Base-by-base conservation (phyloP, 768 basidiomycete genomes). In the Naganishia antarctica region DNA sequence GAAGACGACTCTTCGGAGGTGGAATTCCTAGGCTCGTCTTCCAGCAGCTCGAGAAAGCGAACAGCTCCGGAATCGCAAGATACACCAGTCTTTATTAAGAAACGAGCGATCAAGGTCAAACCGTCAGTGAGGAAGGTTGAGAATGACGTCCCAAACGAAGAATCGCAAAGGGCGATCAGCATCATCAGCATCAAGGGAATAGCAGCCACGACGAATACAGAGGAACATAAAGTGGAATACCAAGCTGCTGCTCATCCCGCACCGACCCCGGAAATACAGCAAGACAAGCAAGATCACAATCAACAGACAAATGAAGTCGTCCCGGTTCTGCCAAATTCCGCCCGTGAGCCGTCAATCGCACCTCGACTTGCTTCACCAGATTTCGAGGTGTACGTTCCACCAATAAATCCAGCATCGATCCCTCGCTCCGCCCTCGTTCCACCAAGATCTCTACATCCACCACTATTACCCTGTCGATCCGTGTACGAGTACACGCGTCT, bases 401-500 rank as follows among this genome's bases (percentile, higher is more conserved):
- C 34, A 45, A 47, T 60, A 32, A 25, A 57, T 29, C 37, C 43
- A 28, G 32, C 29, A 29, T 34, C 61, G 9, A 44, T 62, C 12
- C 62, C 67, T 4, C 64, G 69, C 40, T 74, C 71, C 1, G 25
- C 51, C 40, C 70, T 70, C 44, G 72, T 71, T 0, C 93, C 91
- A 3, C 84, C 83, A 43, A 82, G 91, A 60, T 86, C 83, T 3
- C 78, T 80, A 1, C 89, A 97, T 76, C 92, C 92, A 31, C 81
- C 85, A 1, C 84, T 98, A 25, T 79, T 83, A 43, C 85, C 93
- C 0, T 93, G 94, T 26, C 87, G 94, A 25, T 93, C 91, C 4
- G 94, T 97, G 0, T 94, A 91, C 78, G 85, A 83, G 70, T 97
- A 97, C 75, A 93, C 97, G 70, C 82, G 89, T 44, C 81, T 99